These are phyloP conservation scores for Erythrobasidium hasegawianum DNA, from an alignment of 1,284 basidiomycete species.

Conservation along the genomic window DNA sequence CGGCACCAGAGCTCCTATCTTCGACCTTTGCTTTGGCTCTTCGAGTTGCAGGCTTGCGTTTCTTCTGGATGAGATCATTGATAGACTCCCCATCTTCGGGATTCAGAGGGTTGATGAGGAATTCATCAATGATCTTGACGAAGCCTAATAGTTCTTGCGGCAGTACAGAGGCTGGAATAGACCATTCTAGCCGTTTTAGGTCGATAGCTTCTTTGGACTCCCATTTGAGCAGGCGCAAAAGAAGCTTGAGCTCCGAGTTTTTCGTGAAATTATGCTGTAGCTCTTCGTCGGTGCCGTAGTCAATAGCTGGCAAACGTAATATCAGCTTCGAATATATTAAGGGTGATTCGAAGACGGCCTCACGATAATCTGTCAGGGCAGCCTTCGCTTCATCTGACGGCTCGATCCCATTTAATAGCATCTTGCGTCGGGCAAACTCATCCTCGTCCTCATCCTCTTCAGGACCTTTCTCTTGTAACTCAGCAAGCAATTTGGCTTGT, in stretches of 20 bases:
- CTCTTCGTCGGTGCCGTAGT: slow-evolving; percentile 62
- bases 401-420: slow-evolving; percentile 19
- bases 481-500: slow-evolving; percentile 11
- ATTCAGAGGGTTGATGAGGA: slow-evolving; percentile 67
- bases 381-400: slow-evolving; percentile 67
- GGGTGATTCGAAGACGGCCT: slow-evolving; percentile 50
- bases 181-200: slow-evolving; percentile 62
- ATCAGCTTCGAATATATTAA: slow-evolving; percentile 6
- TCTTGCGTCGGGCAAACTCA: slow-evolving; percentile 15
- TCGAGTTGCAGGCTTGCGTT: slow-evolving; percentile 52
- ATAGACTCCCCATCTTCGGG: slow-evolving; percentile 65
- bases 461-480: slow-evolving; percentile 16
- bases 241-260: slow-evolving; percentile 71
- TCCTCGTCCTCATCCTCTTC: slow-evolving; percentile 32
- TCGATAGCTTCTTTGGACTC: slow-evolving; percentile 44
- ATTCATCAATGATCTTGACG: slow-evolving; percentile 69
- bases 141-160: slow-evolving; percentile 63
- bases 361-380: slow-evolving; percentile 73
- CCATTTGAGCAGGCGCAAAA: slow-evolving; percentile 68
- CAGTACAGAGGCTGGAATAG: slow-evolving; percentile 63
- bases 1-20: slow-evolving; percentile 50
- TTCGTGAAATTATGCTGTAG: slow-evolving; percentile 69
- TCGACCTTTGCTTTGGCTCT: slow-evolving; percentile 52
- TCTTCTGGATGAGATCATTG: slow-evolving; percentile 62
- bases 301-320: slow-evolving; percentile 4